Evolutionary conservation across 1,284 basidiomycete species (phyloP), one percentile per base, ranked within the genome.

Genomic region (Cronartium ribicola): DNA sequence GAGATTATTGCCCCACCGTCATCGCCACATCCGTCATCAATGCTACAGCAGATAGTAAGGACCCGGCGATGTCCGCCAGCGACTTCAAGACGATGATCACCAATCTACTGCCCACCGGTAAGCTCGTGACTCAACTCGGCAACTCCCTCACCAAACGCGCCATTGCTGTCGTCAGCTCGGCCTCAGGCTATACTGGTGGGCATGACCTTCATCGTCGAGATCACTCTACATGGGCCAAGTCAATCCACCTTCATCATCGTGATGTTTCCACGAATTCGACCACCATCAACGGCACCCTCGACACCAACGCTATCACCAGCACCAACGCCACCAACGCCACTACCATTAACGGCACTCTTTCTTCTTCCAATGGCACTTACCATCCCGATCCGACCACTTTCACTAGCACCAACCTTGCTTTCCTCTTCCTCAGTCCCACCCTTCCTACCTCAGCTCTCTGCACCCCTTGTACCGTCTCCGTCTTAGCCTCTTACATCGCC

Each of bases 351-450:
- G 44, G 14, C 11, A 46, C 11, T 11, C 20, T 62, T 51, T 10
- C 44, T 41, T 29, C 69, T 36, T 48, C 41, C 44, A 37, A 37
- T 29, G 37, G 5, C 57, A 17, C 13, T 37, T 59, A 66, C 37
- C 51, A 66, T 46, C 71, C 71, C 20, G 65, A 73, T 43, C 64
- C 71, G 14, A 60, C 59, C 11, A 40, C 57, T 3, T 73, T 65
- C 36, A 66, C 64, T 5, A 73, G 44, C 36, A 73, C 71, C 63
- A 73, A 73, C 57, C 57, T 73, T n/a, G 64, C 71, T 41, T 73
- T 73, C 59, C 57, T 73, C 13, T 73, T 73, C 37, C 43, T 73
- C n/a, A 66, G 39, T 65, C 57, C 71, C 3, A 46, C n/a, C 13
- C 46, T 73, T n/a, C 64, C 71, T 22, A 57, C 60, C 11, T 41